These are phyloP conservation scores for Aquilaria sinensis DNA, from an alignment of 345 rosid species.

Conservation along the genomic window DNA sequence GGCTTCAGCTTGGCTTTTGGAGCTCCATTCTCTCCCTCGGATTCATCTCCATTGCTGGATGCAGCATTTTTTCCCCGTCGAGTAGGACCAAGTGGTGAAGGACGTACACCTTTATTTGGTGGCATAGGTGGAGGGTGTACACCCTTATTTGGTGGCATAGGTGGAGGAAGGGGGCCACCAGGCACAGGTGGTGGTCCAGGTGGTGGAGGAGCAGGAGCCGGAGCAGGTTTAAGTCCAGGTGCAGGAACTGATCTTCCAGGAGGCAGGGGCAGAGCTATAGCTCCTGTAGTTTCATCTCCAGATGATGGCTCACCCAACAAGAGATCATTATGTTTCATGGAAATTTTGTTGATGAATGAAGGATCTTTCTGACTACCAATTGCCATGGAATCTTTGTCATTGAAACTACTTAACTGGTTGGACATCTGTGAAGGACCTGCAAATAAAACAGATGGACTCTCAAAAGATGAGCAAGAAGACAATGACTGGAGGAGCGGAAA, in stretches of 20 bases:
- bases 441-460: neutral
- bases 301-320: slow-evolving; percentile 19
- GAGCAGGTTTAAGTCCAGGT: slow-evolving; percentile 38
- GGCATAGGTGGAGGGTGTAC: slow-evolving; percentile 38
- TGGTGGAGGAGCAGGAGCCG: slow-evolving; percentile 28
- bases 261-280: slow-evolving; percentile 4
- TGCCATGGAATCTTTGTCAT: slow-evolving; percentile 13
- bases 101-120: slow-evolving; percentile 30
- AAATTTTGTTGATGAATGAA: slow-evolving; percentile 20
- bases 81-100: slow-evolving; percentile 29
- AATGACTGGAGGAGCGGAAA: neutral
- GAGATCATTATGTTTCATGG: slow-evolving; percentile 23
- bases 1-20: slow-evolving; percentile 86
- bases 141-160: slow-evolving; percentile 56
- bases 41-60: slow-evolving; percentile 34
- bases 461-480: neutral
- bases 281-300: slow-evolving; percentile 16
- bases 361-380: slow-evolving; percentile 17
- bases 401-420: slow-evolving; percentile 29
- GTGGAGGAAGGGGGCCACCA: slow-evolving; percentile 40
- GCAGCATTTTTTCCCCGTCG: slow-evolving; percentile 20
- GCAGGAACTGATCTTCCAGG: neutral
- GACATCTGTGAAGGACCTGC: slow-evolving; percentile 59
- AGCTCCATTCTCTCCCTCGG: slow-evolving; percentile 40
- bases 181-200: slow-evolving; percentile 35